Base-by-base conservation (phyloP, 2,329 filamentous ascomycete genomes). In the Colletotrichum sp. region DNA sequence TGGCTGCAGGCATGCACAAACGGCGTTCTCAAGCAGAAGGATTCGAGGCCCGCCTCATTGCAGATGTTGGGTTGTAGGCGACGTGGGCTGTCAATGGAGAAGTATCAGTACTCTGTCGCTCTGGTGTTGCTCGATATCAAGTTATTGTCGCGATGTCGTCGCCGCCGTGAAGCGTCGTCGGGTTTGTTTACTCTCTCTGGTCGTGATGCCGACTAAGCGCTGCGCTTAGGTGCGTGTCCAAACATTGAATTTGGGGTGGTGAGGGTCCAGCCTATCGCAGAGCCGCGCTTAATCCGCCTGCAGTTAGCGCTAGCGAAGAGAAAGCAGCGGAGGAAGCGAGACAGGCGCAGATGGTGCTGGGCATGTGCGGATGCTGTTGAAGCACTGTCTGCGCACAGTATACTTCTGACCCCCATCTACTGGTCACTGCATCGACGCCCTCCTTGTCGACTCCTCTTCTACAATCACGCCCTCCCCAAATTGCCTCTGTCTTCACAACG, bases 131-230 rank as follows among this genome's bases (percentile, higher is more conserved):
- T 32, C 28, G 18, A 18, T 21, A 16, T 67, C 21, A 24, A 59
- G n/a, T 26, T 57, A 7, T 36, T 28, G 30, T 60, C 36, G 21
- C 21, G 60, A 18, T 67, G 43, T 67, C 12, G 55, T 64, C 52
- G 76, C 57, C 63, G 75, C 34, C 34, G 43, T 67, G 66, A 57
- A 32, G 64, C 30, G 60, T 64, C 61, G 55, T 59, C 57, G 64
- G 57, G 21, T 18, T n/a, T 78, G 76, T 78, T 78, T 78, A 77
- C 76, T 71, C 66, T 63, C 36, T 67, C 70, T 67, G 67, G 67
- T n/a, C 55, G 43, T 72, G 60, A 39, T 72, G 66, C 65, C 28
- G 65, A 9, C 64, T 76, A 77, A 77, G 76, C 76, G 76, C 76
- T 61, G 76, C 74, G 74, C 74, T 76, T 76, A 76, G 32, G 55